Percentiles rank a stretch among this genome's conserved stretches.
Conservation (phyloP, 148 eudicot species). For the Vaccinium darrowii region DNA sequence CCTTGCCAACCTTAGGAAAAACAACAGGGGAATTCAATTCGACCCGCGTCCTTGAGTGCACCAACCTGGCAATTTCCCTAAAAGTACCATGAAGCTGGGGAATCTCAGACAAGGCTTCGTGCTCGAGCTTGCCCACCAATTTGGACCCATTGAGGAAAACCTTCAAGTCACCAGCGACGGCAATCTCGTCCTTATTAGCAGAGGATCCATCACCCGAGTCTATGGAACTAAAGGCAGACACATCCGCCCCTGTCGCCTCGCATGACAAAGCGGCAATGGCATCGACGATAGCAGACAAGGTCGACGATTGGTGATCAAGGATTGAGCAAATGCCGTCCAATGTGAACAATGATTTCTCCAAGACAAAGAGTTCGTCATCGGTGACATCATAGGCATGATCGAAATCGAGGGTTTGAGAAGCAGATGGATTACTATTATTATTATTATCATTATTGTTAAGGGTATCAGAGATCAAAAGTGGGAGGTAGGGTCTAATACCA, state of each 20-base stretch:
- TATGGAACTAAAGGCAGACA: constrained; percentile 38
- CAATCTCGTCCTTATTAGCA: constrained; percentile 68
- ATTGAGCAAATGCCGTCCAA: constrained; percentile 59
- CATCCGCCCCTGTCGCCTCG: constrained; percentile 62
- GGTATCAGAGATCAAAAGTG: constrained; percentile 27
- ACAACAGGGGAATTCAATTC: constrained; percentile 52
- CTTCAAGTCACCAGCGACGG: constrained; percentile 74
- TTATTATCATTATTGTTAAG: constrained; percentile 15
- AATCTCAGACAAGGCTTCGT: constrained; percentile 40
- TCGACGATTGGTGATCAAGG: constrained; percentile 49
- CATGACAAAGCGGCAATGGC: constrained; percentile 65
- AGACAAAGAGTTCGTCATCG: constrained; percentile 23
- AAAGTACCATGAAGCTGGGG: constrained; percentile 58
- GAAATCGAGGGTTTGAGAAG: constrained; percentile 12
- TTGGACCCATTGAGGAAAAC: constrained; percentile 83
- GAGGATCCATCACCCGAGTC: constrained; percentile 76
- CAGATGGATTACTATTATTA: neutral
- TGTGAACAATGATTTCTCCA: constrained; percentile 34
- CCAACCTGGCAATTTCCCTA: constrained; percentile 47
- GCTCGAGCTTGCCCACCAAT: constrained; percentile 47
- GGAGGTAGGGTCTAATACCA: constrained; percentile 30
- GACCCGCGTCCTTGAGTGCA: constrained; percentile 55
- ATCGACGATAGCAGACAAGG: constrained; percentile 46
- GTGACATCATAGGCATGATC: constrained; percentile 29
- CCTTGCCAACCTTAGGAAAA: constrained; percentile 17